Evolutionary conservation across 106 monocot genomes (phyloP), one percentile per base, ranked within the genome.

Genomic region (Apostasia ramifera): DNA sequence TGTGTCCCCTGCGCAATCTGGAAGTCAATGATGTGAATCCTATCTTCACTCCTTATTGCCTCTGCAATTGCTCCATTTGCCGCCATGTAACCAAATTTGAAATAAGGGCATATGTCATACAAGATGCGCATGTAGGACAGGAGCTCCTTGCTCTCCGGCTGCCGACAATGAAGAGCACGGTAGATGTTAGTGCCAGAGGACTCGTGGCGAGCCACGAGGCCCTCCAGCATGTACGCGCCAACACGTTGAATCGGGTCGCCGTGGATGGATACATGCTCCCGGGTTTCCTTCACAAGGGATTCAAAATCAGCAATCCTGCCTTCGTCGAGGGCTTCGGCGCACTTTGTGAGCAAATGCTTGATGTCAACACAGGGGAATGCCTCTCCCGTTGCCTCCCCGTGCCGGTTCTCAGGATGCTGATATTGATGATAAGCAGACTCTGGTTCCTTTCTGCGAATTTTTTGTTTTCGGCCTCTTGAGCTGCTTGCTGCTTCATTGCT

Each of bases 61-160:
- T 94, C 94, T 2, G 94, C 94, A 41, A 94, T 94, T 12, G 94
- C 94, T 14, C 94, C 94, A 60, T 94, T 94, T 53, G 90, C 94
- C 0, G 94, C 94, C 90, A 94, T 94, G 74, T 94, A 90, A 0
- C 90, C 90, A 15, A 94, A 94, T 70, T 94, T 94, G 74, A 94
- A 83, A 72, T 90, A 94, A 5, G 94, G 94, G 57, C 94, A 94
- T 39, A 90, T 78, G 74, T 94, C 90, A 46, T 93, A 93, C 12
- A 93, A 67, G 12, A 85, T 85, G 37, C 72, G 73, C 87, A 84
- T 91, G 79, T 85, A 82, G 3, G 85, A 88, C 1, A 92, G 73
- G 13, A 88, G 76, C 40, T 90, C 89, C 6, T 76, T 79, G 70
- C 87, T 81, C 61, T 80, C 90, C 26, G 26, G 93, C 53, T 81